phyloP scores from a whole-genome alignment of 345 rosid species.

The Sisymbrium irio region DNA sequence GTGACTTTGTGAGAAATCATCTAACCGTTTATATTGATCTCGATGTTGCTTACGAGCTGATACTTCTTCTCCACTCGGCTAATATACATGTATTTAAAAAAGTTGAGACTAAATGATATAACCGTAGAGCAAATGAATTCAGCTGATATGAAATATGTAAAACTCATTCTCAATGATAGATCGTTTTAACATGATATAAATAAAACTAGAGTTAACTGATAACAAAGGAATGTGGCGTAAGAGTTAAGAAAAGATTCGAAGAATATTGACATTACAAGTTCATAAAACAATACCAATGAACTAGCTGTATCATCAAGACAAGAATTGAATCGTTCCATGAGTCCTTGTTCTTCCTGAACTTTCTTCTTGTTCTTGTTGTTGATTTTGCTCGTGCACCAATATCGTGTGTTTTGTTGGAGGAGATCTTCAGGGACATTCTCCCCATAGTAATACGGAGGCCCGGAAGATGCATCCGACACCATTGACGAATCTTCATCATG shows the following conservation, averaged over 20 bases:
- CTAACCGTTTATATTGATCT: constrained; percentile 2
- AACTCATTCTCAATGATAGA: neutral
- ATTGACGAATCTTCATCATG: constrained; percentile 57
- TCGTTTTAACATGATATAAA: neutral
- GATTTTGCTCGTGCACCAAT: constrained; percentile 24
- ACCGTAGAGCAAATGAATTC: neutral
- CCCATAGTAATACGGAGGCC: constrained; percentile 52
- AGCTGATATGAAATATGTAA: neutral
- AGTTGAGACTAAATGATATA: neutral
- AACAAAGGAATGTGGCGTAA: neutral
- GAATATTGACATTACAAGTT: neutral
- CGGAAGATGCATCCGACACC: constrained; percentile 95
- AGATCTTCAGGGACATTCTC: constrained; percentile 39
- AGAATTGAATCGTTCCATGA: constrained; percentile 38
- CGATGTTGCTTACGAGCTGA: constrained; percentile 1
- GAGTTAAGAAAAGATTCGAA: neutral
- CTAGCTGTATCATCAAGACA: constrained; percentile 79
- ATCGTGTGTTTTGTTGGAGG: constrained; percentile 12
- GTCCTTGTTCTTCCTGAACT: constrained; percentile 37
- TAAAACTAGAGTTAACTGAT: neutral
- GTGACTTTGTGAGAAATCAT: constrained; percentile 20
- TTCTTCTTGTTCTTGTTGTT: constrained; percentile 31
- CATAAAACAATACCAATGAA: constrained; percentile 40
- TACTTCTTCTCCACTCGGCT: constrained; percentile 17
- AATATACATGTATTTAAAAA: neutral